Evolutionary conservation across 306 rosid genomes (phyloP), one percentile per base, ranked within the genome.

Genomic region (Erythrophleum fordii): DNA sequence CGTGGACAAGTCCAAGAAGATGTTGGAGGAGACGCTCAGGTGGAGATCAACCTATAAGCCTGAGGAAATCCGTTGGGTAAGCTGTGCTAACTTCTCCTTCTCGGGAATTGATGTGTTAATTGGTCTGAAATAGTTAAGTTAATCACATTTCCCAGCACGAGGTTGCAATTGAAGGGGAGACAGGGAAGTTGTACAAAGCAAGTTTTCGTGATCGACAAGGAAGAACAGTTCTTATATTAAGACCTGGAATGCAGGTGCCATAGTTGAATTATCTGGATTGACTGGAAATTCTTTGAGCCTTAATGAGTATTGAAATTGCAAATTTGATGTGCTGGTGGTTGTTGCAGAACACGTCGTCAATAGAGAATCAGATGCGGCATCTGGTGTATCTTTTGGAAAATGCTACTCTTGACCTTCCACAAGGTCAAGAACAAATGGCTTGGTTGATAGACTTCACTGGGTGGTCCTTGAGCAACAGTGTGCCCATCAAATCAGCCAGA

Each of bases 31-130:
- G 17, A 85, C 98, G 3, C 92, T 95, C 14, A 82, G 44, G 62
- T 92, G 97, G 98, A 91, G 98, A 84, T 83, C 91, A 49, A 82
- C 77, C 56, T 92, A 68, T 83, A 92, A 86, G 83, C 98, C 98
- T 2, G 97, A 95, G 85, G 89, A 91, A 84, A 95, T 90, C 64
- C 93, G 91, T 53, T 95, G 99, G 99, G 99, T 95, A 89, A 84
- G 84, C 37, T 39, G 53, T 87, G 86, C n/a, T 90, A 83, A 82
- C 77, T 85, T 11, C 61, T 69, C 22, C 20, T 60, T 74, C 28
- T 75, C 17, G 29, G 26, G 65, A 69, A 37, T 14, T 80, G 59
- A 42, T 72, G 39, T 53, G 29, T 72, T 25, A 60, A 17, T 18
- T 58, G 79, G 42, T 86, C 52, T 80, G 77, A 86, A 49, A 48